Evolutionary conservation across 345 rosid genomes (phyloP).

Genomic region (Corymbia maculata): DNA sequence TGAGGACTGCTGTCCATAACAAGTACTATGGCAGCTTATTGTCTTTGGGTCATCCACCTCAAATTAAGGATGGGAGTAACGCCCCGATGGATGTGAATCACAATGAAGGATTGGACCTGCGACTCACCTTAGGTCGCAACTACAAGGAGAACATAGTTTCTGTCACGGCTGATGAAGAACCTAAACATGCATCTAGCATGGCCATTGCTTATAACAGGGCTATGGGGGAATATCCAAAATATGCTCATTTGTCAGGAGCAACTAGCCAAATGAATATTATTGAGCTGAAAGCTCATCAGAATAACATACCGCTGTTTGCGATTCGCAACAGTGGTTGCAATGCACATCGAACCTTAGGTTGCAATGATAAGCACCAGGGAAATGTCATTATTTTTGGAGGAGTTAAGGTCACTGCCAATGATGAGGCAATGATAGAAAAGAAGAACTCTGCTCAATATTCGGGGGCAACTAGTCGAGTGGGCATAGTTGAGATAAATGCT

Average conservation of each 20-base stretch:
- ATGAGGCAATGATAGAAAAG: constrained; percentile 13
- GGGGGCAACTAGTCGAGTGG: constrained; percentile 5
- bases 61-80: background rate
- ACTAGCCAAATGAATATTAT: background rate
- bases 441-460: constrained; percentile 20
- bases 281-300: background rate
- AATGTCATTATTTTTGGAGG: constrained; percentile 19
- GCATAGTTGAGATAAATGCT: constrained; percentile 7
- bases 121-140: background rate
- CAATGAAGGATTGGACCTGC: background rate
- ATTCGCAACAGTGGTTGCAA: background rate
- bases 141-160: constrained; percentile 6
- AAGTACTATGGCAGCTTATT: background rate
- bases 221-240: background rate
- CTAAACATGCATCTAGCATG: constrained; percentile 8
- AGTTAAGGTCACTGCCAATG: constrained; percentile 14
- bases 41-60: background rate
- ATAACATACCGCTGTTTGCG: background rate
- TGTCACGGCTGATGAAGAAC: constrained; percentile 20
- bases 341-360: background rate
- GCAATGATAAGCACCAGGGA: constrained; percentile 11
- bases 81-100: background rate
- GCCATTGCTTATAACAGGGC: background rate
- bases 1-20: constrained; percentile 2
- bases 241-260: background rate